Evolutionary conservation across 2,329 filamentous ascomycete genomes (phyloP), one percentile per base, ranked within the genome.

Genomic region (Aspergillus ochraceus): DNA sequence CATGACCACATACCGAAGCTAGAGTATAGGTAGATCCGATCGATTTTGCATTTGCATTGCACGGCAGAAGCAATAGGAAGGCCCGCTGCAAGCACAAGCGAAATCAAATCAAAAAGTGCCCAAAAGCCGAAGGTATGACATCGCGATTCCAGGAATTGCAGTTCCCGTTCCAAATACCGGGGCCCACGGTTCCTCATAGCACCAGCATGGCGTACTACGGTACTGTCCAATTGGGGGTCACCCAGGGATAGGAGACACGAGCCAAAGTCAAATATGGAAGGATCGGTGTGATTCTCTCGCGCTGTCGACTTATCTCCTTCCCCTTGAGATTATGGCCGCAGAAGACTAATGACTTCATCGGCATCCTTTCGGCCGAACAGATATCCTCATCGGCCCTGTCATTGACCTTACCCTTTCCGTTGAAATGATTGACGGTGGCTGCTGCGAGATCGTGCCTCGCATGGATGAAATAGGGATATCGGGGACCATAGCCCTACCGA

Each of bases 11-110:
- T 42, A 42, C 17, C 22, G 24, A 54, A 50, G 50, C 39, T 57
- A 54, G 54, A 42, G 17, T 24, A 49, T 60, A 58, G 32, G 26
- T 53, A 58, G 32, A 32, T 53, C 57, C 42, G 51, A 62, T 64
- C 45, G 53, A 61, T 61, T 61, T 60, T 56, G 61, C 63, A 64
- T 64, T 42, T 55, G 54, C 50, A 52, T 57, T 60, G 55, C 52
- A 62, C n/a, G 57, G 46, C 47, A 36, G 49, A 57, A 22, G 26
- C 47, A 51, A 29, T 32, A 32, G 47, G n/a, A 29, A 29, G 22
- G 14, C 20, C 19, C 19, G 6, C 12, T 36, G 11, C 32, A 36
- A 14, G 10, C 11, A 11, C 3, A 42, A 42, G 14, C 17, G 5
- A n/a, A 42, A 50, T 36, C 42, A 14, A 30, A 39, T 11, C n/a